Evolutionary conservation across 2,329 filamentous ascomycete species (phyloP).

Genomic region (Nothophaeocryptopus gaeumannii): DNA sequence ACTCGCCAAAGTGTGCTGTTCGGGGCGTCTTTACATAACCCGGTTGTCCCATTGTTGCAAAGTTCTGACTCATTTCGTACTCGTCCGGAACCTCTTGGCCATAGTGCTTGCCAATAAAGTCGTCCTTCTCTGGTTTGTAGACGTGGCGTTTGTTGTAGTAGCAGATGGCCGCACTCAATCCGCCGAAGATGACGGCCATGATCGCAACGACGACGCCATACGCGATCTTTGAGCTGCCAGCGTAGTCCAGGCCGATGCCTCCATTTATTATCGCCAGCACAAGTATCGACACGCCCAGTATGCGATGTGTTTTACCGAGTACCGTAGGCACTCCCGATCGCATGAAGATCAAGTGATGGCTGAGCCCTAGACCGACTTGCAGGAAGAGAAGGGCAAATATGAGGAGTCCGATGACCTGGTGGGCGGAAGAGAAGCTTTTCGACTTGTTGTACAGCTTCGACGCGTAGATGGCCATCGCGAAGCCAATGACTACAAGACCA

Average conservation of each 20-base stretch:
- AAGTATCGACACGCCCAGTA: conserved; percentile 56
- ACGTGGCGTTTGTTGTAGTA: conserved; percentile 16
- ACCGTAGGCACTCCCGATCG: conserved; percentile 34
- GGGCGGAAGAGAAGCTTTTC: conserved; percentile 42
- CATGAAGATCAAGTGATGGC: conserved; percentile 39
- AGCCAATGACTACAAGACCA: conserved; percentile 38
- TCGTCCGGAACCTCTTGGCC: conserved; percentile 14
- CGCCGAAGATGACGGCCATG: conserved; percentile 20
- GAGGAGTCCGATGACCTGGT: conserved; percentile 49
- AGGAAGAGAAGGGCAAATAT: conserved; percentile 35
- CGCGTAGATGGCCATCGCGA: conserved; percentile 43
- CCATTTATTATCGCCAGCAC: conserved; percentile 55
- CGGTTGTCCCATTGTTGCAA: conserved; percentile 15
- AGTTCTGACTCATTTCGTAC: conserved; percentile 22
- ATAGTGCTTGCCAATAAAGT: conserved; percentile 9
- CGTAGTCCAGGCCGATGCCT: conserved; percentile 59
- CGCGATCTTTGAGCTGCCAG: conserved; percentile 40
- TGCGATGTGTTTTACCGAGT: conserved; percentile 55
- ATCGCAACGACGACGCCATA: conserved; percentile 24
- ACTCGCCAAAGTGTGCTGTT: conserved; percentile 18
- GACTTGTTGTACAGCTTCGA: conserved; percentile 42
- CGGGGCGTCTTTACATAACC: conserved; percentile 23
- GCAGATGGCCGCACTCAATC: conserved; percentile 13
- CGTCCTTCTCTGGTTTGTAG: conserved; percentile 24
- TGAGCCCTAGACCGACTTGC: conserved; percentile 41